A percentile compares a stretch with the other conserved stretches of the same genome.
Conservation (phyloP, 768 basidiomycete genomes). For the Rickenella mellea region DNA sequence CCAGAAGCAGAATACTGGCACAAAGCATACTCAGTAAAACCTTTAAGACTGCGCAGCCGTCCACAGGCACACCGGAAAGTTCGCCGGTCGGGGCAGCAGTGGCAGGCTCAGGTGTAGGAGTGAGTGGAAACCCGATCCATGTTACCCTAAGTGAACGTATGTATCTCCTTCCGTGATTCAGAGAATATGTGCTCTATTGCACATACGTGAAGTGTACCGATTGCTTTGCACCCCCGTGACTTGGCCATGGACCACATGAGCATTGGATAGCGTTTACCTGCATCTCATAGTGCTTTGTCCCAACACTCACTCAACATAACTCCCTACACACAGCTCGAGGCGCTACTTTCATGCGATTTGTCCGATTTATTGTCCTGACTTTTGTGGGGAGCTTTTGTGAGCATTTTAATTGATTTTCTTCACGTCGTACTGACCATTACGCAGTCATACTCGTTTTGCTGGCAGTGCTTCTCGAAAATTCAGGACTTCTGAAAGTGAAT, state of each 20-base stretch:
- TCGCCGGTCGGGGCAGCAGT: slow-evolving; percentile 27
- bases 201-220: too few species aligned
- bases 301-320: too few species aligned
- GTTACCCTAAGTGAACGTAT: slow-evolving; percentile 77
- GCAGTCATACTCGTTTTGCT: slow-evolving; percentile 77
- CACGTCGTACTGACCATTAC: not conserved
- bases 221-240: too few species aligned
- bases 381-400: not conserved
- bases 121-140: slow-evolving; percentile 54
- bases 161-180: slow-evolving; percentile 19
- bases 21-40: not conserved
- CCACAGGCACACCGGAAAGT: slow-evolving; percentile 26
- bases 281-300: too few species aligned
- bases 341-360: slow-evolving; percentile 50
- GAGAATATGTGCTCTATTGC: slow-evolving; percentile 9
- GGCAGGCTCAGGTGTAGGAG: slow-evolving; percentile 32
- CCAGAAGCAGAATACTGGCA: slow-evolving; percentile 1
- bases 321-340: slow-evolving; percentile 59
- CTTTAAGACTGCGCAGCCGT: not conserved
- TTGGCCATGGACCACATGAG: too few species aligned
- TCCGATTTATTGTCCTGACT: slow-evolving; percentile 46
- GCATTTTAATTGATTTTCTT: not conserved
- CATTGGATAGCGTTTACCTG: too few species aligned
- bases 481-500: slow-evolving; percentile 85
- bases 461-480: slow-evolving; percentile 86